phyloP scores from a whole-genome alignment of 2,329 filamentous ascomycete species.

The Colletotrichum endophyticum region DNA sequence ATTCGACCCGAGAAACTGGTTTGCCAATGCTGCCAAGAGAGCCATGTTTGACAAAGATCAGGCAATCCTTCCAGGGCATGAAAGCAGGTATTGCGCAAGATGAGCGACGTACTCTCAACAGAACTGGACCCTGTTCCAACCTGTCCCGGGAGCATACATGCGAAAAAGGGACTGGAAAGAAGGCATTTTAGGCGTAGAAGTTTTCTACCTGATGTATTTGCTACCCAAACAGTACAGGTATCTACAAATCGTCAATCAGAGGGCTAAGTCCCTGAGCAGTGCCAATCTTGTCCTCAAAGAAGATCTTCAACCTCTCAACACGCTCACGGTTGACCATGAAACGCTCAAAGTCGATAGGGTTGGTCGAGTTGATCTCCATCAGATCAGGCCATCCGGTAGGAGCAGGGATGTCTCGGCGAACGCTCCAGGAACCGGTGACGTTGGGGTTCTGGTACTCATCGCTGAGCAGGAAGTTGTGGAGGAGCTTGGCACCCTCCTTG shows the following conservation, averaged over 20 bases:
- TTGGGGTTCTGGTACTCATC: conserved; percentile 38
- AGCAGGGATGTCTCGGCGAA: conserved; percentile 34
- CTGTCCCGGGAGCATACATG: neutral
- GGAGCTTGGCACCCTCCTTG: conserved; percentile 54
- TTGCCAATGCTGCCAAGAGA: neutral
- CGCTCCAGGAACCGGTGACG: conserved; percentile 30
- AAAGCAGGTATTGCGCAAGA: neutral
- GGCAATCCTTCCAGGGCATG: neutral
- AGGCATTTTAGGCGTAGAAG: neutral
- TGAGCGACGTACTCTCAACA: neutral
- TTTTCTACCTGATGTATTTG: neutral
- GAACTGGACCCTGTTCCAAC: neutral
- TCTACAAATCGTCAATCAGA: conserved; percentile 27
- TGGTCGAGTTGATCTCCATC: conserved; percentile 32
- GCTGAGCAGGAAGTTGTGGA: conserved; percentile 51
- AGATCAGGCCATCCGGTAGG: conserved; percentile 33
- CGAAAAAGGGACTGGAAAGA: neutral
- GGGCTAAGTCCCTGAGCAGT: conserved; percentile 46
- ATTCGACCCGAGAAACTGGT: neutral
- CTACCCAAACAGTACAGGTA: neutral
- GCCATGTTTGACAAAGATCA: neutral
- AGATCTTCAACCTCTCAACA: conserved; percentile 45
- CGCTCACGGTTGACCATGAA: conserved; percentile 46
- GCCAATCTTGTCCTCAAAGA: conserved; percentile 47
- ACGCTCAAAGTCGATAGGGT: conserved; percentile 39